Base-by-base conservation (phyloP, 805 yeast species). In the Starmerella stigmatis region DNA sequence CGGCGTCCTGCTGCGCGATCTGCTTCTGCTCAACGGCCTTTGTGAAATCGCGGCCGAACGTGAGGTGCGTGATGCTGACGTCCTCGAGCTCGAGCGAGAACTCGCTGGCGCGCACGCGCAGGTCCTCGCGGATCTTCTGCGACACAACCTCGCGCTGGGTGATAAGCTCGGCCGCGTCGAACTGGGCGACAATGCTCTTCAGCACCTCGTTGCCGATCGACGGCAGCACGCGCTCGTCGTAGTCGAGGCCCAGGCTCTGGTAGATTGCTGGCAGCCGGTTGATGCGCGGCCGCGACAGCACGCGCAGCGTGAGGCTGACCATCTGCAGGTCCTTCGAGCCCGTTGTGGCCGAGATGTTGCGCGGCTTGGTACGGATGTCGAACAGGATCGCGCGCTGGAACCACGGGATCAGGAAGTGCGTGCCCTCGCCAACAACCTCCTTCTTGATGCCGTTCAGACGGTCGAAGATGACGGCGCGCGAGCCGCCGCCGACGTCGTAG, bases 1-100 rank as follows among this genome's bases (percentile, higher is more conserved):
- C 97, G 20, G 98, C 97, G 62, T 92, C 98, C 68, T 92, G 98
- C 69, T 92, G 98, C 26, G 98, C 98, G 67, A 92, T 94, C 68
- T 92, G 97, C 64, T 92, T 92, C 69, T 85, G 94, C 69, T 92
- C 98, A 49, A 92, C 98, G 27, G 98, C 97, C 66, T 84, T 88
- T 44, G 98, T 92, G 71, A 92, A 92, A 62, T 92, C 98, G 53
- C 74, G 75, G 44, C 98, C 97, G 64, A 92, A 92, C 0, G 96
- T 85, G 85, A 92, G 80, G 67, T 92, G 98, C 13, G 98, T 92
- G 55, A 92, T 92, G 21, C 96, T 84, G 43, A 92, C 98, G 66
- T 92, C 98, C 66, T 92, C 98, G 56, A 92, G 74, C 61, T 74
- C 81, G 61, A 92, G 88, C 66, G 82, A 76, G 70, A 92, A 92